Base-by-base conservation (phyloP, 2,329 filamentous ascomycete species). In the Trichoderma harzianum region DNA sequence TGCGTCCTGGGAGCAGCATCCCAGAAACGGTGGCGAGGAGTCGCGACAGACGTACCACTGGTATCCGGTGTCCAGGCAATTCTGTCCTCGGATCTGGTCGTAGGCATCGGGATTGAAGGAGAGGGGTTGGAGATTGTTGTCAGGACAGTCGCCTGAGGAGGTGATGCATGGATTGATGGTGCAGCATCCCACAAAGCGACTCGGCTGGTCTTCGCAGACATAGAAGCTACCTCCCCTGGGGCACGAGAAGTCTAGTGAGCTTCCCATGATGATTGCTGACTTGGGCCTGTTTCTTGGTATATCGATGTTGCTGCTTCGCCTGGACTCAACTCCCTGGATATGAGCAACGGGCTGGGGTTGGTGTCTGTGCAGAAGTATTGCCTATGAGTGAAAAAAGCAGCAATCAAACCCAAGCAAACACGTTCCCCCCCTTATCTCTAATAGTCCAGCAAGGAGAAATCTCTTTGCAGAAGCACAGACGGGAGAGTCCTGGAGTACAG, bases 181-280 rank as follows among this genome's bases (percentile, higher is more conserved):
- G 75, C 83, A 85, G 73, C 83, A 85, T 14, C 83, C 83, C 53
- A 85, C 69, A 74, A 84, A 85, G 34, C 79, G 78, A 3, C 74
- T 73, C 4, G 72, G 73, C 36, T 78, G 78, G 2, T 76, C 75
- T 5, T 72, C 57, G 73, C 83, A 83, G 70, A 83, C 76, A 76
- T 83, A 83, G 43, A 83, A 83, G 7, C 70, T 43, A 28, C 80
- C 79, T 4, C 76, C 77, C 1, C 65, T 70, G 0, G 78, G 79
- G 55, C 83, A 84, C 6, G 71, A 72, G 0, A 82, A 73, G 16
- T 77, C 80, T 1, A 82, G 53, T 8, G 76, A 76, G n/a, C 11
- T 30, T 51, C 53, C 51, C 58, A 58, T 70, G 61, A 36, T 60
- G 61, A n/a, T 58, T 39, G 21, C 26, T 51, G 67, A 18, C 28